These are phyloP conservation scores for Styphnolobium japonicum DNA, from an alignment of 306 rosid species.

Conservation along the genomic window DNA sequence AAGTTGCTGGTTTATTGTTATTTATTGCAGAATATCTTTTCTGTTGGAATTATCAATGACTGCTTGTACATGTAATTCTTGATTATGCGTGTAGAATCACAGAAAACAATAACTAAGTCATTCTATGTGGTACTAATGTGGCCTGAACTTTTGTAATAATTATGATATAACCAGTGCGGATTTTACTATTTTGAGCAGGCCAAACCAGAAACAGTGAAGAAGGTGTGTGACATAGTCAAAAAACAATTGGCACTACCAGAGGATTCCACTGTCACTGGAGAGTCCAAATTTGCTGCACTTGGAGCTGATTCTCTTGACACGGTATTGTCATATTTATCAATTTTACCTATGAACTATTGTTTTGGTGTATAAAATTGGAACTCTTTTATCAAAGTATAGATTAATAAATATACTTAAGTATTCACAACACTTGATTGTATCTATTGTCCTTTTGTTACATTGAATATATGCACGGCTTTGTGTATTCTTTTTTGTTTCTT, in stretches of 20 bases:
- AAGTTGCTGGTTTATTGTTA: not conserved
- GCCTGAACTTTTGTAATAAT: not conserved
- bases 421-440: not conserved
- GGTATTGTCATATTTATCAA: conserved; percentile 37
- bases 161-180: not conserved
- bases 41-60: not conserved
- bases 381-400: no score
- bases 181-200: conserved; percentile 48
- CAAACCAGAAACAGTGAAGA: conserved; percentile 68
- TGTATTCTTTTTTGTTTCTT: not conserved
- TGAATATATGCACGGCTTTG: not conserved
- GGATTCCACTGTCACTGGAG: conserved; percentile 46
- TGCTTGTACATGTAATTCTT: not conserved
- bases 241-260: conserved; percentile 76
- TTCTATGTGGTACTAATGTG: conserved; percentile 29
- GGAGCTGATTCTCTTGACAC: conserved; percentile 96
- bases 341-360: not conserved
- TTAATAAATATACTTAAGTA: no score
- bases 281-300: conserved; percentile 67
- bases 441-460: not conserved
- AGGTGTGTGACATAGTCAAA: conserved; percentile 69
- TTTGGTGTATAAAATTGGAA: not conserved
- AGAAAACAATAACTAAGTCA: not conserved
- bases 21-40: not conserved
- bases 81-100: not conserved